Evolutionary conservation across 2,329 filamentous ascomycete genomes (phyloP).

Genomic region (Cercospora berteroae): DNA sequence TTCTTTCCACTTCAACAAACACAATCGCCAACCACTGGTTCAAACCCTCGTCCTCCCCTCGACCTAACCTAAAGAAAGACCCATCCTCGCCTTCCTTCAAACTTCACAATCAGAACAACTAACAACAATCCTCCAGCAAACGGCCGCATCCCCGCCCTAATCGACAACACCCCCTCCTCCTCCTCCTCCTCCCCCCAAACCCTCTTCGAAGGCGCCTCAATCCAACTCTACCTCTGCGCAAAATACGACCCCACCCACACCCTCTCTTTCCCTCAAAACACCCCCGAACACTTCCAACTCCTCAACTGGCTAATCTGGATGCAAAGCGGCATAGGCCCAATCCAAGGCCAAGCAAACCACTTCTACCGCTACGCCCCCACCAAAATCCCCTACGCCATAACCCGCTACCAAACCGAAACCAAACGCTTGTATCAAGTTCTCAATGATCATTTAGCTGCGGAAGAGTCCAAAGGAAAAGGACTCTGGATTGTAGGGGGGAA

Average conservation of each 20-base stretch:
- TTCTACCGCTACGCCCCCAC: conserved; percentile 47
- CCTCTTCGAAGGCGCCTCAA: conserved; percentile 48
- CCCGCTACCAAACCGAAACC: conserved; percentile 51
- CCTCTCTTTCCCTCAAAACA: conserved; percentile 34
- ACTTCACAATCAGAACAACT: background rate
- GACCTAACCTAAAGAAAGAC: too few relatives aligned
- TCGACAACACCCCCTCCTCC: conserved; percentile 37
- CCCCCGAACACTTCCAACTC: conserved; percentile 45
- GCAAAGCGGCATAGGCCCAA: conserved; percentile 33
- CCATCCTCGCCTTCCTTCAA: too few relatives aligned
- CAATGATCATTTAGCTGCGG: conserved; percentile 41
- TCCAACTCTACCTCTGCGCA: conserved; percentile 48
- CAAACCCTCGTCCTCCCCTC: background rate
- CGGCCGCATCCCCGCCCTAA: conserved; percentile 49
- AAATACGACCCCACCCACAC: conserved; percentile 44
- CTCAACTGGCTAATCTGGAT: conserved; percentile 49
- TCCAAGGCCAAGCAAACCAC: conserved; percentile 48
- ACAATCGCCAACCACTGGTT: too few relatives aligned
- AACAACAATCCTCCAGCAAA: conserved; percentile 36
- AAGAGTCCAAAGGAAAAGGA: conserved; percentile 27
- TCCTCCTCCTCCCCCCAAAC: conserved; percentile 23
- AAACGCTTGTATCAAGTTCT: conserved; percentile 50
- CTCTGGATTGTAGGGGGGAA: conserved; percentile 49
- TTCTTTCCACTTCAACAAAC: too few relatives aligned
- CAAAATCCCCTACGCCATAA: conserved; percentile 47